Percentiles rank a stretch among this genome's conserved stretches.
Evolutionary conservation across 139 green algal genomes (phyloP).

Genomic region (Yamagishiella unicocca): DNA sequence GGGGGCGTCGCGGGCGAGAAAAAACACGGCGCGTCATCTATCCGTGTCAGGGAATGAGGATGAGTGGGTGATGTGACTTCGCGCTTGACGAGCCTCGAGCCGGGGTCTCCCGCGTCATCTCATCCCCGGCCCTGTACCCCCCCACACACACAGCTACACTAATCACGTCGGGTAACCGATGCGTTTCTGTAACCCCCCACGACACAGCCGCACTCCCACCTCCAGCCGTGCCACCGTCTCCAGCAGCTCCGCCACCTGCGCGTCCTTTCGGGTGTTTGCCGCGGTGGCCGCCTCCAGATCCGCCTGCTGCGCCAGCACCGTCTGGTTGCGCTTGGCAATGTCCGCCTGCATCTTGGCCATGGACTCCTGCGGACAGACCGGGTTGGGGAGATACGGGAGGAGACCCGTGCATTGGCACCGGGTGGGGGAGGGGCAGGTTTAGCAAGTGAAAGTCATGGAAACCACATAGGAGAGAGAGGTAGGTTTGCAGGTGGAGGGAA

Average conservation of each 20-base stretch:
- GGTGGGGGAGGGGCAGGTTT: not conserved
- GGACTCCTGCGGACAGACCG: slow-evolving; percentile 59
- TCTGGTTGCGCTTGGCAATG: slow-evolving; percentile 54
- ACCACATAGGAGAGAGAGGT: no score
- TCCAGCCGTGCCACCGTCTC: not conserved
- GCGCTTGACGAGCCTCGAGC: no score
- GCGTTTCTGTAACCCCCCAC: no score
- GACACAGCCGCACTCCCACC: not conserved
- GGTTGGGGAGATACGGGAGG: no score
- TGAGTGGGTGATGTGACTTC: no score
- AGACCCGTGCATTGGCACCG: no score
- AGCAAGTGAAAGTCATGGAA: no score
- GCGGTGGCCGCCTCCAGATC: slow-evolving; percentile 4
- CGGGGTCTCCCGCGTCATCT: no score
- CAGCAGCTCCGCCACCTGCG: slow-evolving; percentile 30
- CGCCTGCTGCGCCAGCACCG: slow-evolving; percentile 54
- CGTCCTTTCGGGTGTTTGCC: not conserved
- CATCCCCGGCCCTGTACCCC: not conserved
- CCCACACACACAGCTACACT: not conserved
- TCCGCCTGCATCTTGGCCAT: slow-evolving; percentile 55
- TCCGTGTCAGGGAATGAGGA: no score
- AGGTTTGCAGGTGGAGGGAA: not conserved
- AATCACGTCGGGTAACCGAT: no score
- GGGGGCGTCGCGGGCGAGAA: no score
- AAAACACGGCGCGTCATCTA: no score